phyloP scores from a whole-genome alignment of 2,329 filamentous ascomycete genomes.

The Penicillium sp. region DNA sequence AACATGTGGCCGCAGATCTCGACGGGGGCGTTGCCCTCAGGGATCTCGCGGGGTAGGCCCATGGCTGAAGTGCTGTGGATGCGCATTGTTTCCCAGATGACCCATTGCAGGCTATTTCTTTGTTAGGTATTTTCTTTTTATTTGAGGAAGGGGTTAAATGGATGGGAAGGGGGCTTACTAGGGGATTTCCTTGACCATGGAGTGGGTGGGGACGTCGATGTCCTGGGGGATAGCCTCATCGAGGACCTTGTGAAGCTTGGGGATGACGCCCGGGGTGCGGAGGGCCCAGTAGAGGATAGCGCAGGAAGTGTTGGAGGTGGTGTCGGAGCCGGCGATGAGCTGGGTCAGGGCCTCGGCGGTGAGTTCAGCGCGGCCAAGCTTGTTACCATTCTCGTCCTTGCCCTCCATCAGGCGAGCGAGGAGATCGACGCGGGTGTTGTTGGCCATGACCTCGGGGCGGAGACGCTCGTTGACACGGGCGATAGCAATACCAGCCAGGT shows the following conservation, averaged over 20 bases:
- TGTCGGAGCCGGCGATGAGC: constrained; percentile 74
- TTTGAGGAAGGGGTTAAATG: background rate
- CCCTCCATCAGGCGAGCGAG: constrained; percentile 85
- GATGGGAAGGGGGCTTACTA: constrained; percentile 55
- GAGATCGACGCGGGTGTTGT: constrained; percentile 74
- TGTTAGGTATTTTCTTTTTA: background rate
- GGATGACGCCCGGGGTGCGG: constrained; percentile 70
- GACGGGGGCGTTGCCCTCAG: constrained; percentile 65
- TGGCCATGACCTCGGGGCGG: constrained; percentile 65
- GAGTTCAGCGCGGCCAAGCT: constrained; percentile 76
- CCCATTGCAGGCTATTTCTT: constrained; percentile 60
- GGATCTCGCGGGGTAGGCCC: constrained; percentile 78
- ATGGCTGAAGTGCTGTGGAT: constrained; percentile 86
- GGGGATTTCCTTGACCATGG: constrained; percentile 73
- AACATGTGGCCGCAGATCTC: constrained; percentile 71
- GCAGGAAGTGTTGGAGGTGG: constrained; percentile 75
- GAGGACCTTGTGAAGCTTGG: constrained; percentile 75
- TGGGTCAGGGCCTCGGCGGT: constrained; percentile 90
- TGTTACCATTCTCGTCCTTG: constrained; percentile 77
- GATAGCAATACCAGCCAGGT: constrained; percentile 85
- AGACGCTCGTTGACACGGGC: constrained; percentile 78
- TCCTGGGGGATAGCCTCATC: constrained; percentile 69
- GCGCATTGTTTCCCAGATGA: constrained; percentile 83
- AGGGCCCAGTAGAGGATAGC: constrained; percentile 79
- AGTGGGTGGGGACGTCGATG: constrained; percentile 70